These are phyloP conservation scores for Psilocybe sp. DNA, from an alignment of 768 basidiomycete species.

Conservation along the genomic window DNA sequence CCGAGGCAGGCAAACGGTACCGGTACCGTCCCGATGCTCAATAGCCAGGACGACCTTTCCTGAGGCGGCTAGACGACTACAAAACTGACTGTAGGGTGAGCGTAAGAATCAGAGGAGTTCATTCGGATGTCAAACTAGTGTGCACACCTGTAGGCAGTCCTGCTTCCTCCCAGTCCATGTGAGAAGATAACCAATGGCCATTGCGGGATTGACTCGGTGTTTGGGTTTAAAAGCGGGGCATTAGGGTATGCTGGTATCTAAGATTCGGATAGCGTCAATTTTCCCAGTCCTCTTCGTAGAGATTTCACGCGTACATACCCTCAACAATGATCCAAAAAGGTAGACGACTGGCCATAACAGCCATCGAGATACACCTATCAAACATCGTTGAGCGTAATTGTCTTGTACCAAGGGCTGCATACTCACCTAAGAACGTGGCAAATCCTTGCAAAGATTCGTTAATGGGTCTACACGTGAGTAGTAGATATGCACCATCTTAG, in stretches of 20 bases:
- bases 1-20: slow-evolving; percentile 44
- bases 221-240: slow-evolving; percentile 48
- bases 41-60: slow-evolving; percentile 81
- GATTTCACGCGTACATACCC: too few species aligned
- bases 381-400: background rate
- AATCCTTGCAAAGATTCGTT: slow-evolving; percentile 46
- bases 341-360: slow-evolving; percentile 49
- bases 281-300: too few species aligned
- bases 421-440: slow-evolving; percentile 43
- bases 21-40: slow-evolving; percentile 84
- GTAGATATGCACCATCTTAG: background rate
- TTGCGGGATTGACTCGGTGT: slow-evolving; percentile 21
- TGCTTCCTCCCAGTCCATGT: slow-evolving; percentile 76
- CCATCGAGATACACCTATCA: slow-evolving; percentile 37
- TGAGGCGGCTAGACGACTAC: slow-evolving; percentile 67
- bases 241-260: slow-evolving; percentile 59
- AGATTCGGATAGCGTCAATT: too few species aligned
- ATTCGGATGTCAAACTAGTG: too few species aligned
- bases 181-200: slow-evolving; percentile 86
- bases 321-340: slow-evolving; percentile 46
- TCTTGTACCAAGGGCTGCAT: background rate
- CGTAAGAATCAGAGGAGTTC: too few species aligned
- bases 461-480: slow-evolving; percentile 33
- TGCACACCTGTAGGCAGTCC: slow-evolving; percentile 63
- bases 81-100: slow-evolving; percentile 52